Evolutionary conservation across 1,139 yeast genomes (phyloP).

Genomic region (Pichia norvegensis): DNA sequence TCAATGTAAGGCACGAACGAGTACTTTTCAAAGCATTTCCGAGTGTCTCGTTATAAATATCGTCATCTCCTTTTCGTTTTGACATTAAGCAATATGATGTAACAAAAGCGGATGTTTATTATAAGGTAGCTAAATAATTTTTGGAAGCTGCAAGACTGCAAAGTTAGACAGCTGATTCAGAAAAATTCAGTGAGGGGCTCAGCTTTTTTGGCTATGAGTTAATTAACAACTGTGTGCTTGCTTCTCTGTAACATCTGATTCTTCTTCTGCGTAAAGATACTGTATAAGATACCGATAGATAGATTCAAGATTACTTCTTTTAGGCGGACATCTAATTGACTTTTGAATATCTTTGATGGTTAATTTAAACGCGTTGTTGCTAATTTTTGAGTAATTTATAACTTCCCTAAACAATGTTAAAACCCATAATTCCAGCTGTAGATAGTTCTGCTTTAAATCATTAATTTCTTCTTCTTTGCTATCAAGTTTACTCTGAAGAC

Average conservation of each 20-base stretch:
- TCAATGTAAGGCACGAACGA: not conserved
- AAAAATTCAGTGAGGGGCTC: not conserved
- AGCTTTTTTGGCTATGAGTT: not conserved
- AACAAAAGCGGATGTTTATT: not conserved
- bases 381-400: not conserved
- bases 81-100: not conserved
- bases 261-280: conserved; percentile 6
- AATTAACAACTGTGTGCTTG: too few relatives aligned
- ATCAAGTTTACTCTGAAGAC: not conserved
- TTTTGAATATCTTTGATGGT: not conserved
- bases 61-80: not conserved
- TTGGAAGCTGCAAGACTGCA: not conserved
- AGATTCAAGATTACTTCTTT: conserved; percentile 6
- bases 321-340: conserved; percentile 5
- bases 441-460: conserved; percentile 3
- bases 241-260: not conserved
- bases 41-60: not conserved
- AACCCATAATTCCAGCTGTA: conserved; percentile 9
- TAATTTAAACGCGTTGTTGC: not conserved
- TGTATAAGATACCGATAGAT: conserved; percentile 10
- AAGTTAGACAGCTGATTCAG: not conserved
- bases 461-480: conserved; percentile 1
- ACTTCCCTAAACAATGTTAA: conserved; percentile 11
- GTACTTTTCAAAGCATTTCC: not conserved
- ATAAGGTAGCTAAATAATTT: not conserved